Base-by-base conservation (phyloP, 768 basidiomycete species). In the Auricularia sp. region DNA sequence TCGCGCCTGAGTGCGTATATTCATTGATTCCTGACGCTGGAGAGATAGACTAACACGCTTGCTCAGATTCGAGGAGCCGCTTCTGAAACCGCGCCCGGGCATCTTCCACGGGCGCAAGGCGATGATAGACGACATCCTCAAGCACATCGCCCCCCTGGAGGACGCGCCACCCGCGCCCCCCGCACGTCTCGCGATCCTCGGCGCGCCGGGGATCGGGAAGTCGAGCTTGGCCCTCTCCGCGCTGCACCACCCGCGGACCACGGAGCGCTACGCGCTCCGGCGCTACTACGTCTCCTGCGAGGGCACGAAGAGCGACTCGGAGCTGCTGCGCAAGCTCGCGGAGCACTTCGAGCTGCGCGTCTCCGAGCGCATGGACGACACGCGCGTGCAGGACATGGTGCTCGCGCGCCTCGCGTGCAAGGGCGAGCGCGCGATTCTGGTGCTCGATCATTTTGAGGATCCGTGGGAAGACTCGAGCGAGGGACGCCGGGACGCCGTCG, bases 141-240 rank as follows among this genome's bases (percentile, higher is more conserved):
- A 8, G 14, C 7, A 6, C 7, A 8, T 59, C 34, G 56, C 56
- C 29, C 56, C 56, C 11, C 3, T 8, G 29, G 34, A 35, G 16
- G 56, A 59, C 23, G 29, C 5, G 56, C 23, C 23, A 23, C 56
- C 34, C n/a, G 3, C 56, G 12, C 10, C 23, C 56, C 7, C 56
- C 56, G 56, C 34, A 14, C 56, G 56, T 8, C 14, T 33, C 14
- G 61, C 39, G 16, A 34, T 59, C 23, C 56, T 59, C 56, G 56
- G 56, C 23, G 56, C 56, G 29, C 56, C 56, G 34, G 56, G 56
- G 12, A 59, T 59, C 29, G 56, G 56, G 29, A 59, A 59, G 56
- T 59, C 56, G 56, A 59, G 56, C 56, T 59, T 59, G 56, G 56
- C 56, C 56, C 56, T 59, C 29, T 11, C 56, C 56, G 56, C 23